Evolutionary conservation across 2,329 filamentous ascomycete species (phyloP), one percentile per base, ranked within the genome.

Genomic region (Dothistroma pini): DNA sequence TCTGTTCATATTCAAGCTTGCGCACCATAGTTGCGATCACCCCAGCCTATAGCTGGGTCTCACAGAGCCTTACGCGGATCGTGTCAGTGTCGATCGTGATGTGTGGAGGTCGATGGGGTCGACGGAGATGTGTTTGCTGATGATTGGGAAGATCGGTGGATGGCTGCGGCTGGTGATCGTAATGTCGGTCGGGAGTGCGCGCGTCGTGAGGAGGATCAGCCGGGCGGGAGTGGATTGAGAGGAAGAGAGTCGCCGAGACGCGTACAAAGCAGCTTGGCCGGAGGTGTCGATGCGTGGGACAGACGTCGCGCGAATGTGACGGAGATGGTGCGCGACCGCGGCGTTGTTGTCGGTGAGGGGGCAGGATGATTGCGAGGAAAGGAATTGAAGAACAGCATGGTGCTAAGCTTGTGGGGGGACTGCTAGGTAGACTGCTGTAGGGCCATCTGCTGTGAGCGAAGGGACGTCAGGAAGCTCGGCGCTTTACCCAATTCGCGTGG

Each of bases 91-190:
- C 35, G 11, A 49, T 61, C 8, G 31, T 19, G 22, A 25, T 35
- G 44, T 55, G n/a, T 58, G 51, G 54, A 49, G 51, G 56, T 52
- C 44, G 55, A 48, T 56, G 47, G 50, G 47, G 59, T 11, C 31
- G 31, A 32, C 34, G 31, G 25, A 16, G 51, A 53, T 29, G 31
- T 51, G 51, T 34, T 21, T 6, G 29, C 8, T 35, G 51, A 53
- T 58, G 59, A 50, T 51, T 44, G 51, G 29, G 59, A 29, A 12
- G 54, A 34, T n/a, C 35, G 31, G 12, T 34, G 51, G 31, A 32
- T 52, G 55, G 21, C 22, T 22, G 54, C 57, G 59, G 41, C 21
- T 54, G 71, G 25, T 93, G 86, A 80, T 96, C 96, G 78, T 90
- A 32, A 44, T 21, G 48, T 32, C 7, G 31, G 51, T 9, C 29